Evolutionary conservation across 805 yeast genomes (phyloP), one percentile per base, ranked within the genome.

Genomic region (Tetrapisispora arboricola): DNA sequence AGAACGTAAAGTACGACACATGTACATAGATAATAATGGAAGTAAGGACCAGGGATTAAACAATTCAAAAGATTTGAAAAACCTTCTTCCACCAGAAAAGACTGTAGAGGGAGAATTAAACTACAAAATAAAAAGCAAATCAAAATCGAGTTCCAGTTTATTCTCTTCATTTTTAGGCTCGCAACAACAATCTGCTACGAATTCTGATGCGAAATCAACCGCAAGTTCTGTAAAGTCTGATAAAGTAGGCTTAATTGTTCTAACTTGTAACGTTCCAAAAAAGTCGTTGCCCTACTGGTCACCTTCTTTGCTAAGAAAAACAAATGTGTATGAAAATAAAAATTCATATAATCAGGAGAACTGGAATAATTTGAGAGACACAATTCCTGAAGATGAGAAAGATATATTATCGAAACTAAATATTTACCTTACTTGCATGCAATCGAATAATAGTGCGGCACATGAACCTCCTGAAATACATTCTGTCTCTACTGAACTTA

Each of bases 241-340:
- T n/a, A 53, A 51, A 33, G 46, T 55, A 18, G 70, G 70, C 1
- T 31, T 63, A 19, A 51, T 66, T 4, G 47, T 59, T 2, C 43
- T 64, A 9, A 47, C 55, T 2, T 50, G 64, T 1, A 44, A 44
- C 2, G 44, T 61, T 24, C 69, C 70, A 16, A 52, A 58, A 33
- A 58, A 53, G 31, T 58, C 64, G 36, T 43, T 67, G 22, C 66
- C 70, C 4, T 67, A 66, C 41, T 49, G 57, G 33, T 54, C 66
- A 6, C 70, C 71, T 20, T 50, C 65, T 1, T 46, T 67, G 32
- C 49, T 67, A 20, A 54, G 58, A 36, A 66, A 64, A 43, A 56
- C 64, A 3, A 67, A 67, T 42, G 58, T 49, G 27, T 53, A 57
- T 24, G 61, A 61, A 22, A 54, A 50, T 13, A 55, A 60, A 43